These are phyloP conservation scores for Gastrolobium bilobum DNA, from an alignment of 306 rosid genomes.

Conservation along the genomic window DNA sequence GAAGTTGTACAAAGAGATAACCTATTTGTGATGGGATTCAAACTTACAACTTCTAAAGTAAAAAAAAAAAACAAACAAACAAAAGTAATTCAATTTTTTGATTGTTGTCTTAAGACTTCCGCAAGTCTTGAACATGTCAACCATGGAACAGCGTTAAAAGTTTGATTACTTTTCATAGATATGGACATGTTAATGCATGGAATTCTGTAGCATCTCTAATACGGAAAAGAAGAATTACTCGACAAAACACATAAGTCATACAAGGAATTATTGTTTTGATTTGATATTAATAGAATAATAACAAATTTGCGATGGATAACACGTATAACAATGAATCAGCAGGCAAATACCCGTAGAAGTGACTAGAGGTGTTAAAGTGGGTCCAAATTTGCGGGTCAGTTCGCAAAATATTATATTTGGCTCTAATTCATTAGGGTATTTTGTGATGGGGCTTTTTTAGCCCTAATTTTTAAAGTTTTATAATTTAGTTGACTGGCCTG, in stretches of 20 bases:
- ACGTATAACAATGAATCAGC: neutral
- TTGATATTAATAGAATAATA: neutral
- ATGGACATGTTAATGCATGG: slow-evolving; percentile 11
- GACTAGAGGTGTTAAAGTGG: no score
- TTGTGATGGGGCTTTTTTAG: no score
- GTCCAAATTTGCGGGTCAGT: no score
- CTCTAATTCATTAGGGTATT: no score
- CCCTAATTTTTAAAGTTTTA: no score
- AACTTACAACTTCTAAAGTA: neutral
- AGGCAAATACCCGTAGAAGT: neutral
- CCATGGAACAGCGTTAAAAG: neutral
- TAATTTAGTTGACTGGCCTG: no score
- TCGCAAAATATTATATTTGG: no score
- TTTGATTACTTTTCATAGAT: slow-evolving; percentile 10
- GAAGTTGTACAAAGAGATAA: neutral
- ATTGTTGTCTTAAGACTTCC: neutral
- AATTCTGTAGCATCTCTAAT: neutral
- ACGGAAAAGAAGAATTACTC: neutral
- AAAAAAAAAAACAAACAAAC: neutral
- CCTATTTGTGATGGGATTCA: slow-evolving; percentile 17
- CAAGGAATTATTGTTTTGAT: neutral
- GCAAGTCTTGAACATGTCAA: neutral
- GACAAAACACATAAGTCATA: neutral
- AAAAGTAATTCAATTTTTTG: neutral
- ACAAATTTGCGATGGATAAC: neutral